Conservation (phyloP, 306 rosid species). For the Prunus salicina region DNA sequence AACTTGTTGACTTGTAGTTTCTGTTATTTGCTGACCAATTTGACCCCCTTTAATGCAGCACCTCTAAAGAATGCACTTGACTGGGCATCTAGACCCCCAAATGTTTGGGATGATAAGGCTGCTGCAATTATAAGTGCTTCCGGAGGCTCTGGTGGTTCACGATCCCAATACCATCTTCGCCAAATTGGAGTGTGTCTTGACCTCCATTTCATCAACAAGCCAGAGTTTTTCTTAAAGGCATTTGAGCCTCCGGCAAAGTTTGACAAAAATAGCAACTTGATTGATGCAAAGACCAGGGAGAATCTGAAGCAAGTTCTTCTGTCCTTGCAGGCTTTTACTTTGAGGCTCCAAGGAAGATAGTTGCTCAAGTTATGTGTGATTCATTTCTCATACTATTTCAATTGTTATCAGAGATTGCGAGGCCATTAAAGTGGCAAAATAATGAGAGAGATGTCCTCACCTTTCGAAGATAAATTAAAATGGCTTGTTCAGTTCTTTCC, state of each 20-base stretch:
- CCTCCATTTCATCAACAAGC: conserved; percentile 91
- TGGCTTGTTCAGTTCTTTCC: too few relatives aligned
- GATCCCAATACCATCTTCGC: conserved; percentile 81
- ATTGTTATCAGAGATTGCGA: too few relatives aligned
- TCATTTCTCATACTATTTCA: not conserved
- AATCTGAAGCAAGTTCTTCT: conserved; percentile 49
- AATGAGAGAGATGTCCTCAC: not conserved
- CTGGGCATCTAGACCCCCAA: conserved; percentile 81
- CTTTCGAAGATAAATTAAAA: not conserved
- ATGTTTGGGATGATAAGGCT: conserved; percentile 79
- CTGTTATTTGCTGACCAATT: not conserved
- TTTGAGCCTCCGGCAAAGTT: conserved; percentile 68
- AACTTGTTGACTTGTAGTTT: not conserved
- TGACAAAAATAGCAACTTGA: conserved; percentile 53
- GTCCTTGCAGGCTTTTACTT: conserved; percentile 53
- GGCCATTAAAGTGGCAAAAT: not conserved
- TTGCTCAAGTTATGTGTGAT: not conserved
- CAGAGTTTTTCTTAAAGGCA: conserved; percentile 65
- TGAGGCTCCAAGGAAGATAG: conserved; percentile 42
- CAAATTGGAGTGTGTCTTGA: conserved; percentile 77
- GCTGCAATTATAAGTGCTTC: conserved; percentile 88
- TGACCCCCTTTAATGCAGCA: conserved; percentile 23
- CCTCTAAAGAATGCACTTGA: conserved; percentile 78
- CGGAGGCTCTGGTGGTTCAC: conserved; percentile 67
- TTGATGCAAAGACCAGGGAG: conserved; percentile 42